phyloP scores from a whole-genome alignment of 148 eudicot species.

The Diospyros lotus region DNA sequence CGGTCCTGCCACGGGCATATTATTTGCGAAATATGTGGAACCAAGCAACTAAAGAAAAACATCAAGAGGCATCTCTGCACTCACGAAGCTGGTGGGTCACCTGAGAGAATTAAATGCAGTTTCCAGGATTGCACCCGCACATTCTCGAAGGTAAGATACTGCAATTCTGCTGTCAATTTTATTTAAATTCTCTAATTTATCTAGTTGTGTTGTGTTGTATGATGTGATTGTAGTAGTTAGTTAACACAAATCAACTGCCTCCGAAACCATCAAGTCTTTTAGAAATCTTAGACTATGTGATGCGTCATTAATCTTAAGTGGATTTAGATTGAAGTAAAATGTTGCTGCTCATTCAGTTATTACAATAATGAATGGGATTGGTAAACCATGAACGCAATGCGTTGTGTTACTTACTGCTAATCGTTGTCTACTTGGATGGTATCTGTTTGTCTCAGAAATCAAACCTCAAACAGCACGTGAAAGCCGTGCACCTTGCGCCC shows the following conservation, averaged over 20 bases:
- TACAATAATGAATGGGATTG: too few species aligned
- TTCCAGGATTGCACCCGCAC: slow-evolving; percentile 59
- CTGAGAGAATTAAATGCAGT: slow-evolving; percentile 50
- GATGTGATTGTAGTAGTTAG: neutral
- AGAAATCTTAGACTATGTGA: too few species aligned
- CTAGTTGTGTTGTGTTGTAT: neutral
- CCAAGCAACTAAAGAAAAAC: slow-evolving; percentile 77
- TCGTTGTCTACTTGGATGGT: neutral
- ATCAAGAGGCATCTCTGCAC: slow-evolving; percentile 71
- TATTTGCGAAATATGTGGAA: slow-evolving; percentile 73
- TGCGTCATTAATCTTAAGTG: too few species aligned
- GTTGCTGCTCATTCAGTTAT: too few species aligned
- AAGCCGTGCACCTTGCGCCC: slow-evolving; percentile 63
- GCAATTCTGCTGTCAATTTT: neutral
- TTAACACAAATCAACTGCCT: too few species aligned
- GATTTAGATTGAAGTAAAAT: too few species aligned
- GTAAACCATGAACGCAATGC: neutral
- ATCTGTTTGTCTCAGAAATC: slow-evolving; percentile 45
- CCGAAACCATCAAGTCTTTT: too few species aligned
- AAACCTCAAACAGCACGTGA: slow-evolving; percentile 78
- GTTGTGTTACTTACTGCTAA: neutral
- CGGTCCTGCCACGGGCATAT: slow-evolving; percentile 65
- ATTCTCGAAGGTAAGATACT: slow-evolving; percentile 63
- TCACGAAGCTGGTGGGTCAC: slow-evolving; percentile 43
- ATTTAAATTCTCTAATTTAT: neutral